Base-by-base conservation (phyloP, 805 yeast species). In the Yamadazyma kitorensis region DNA sequence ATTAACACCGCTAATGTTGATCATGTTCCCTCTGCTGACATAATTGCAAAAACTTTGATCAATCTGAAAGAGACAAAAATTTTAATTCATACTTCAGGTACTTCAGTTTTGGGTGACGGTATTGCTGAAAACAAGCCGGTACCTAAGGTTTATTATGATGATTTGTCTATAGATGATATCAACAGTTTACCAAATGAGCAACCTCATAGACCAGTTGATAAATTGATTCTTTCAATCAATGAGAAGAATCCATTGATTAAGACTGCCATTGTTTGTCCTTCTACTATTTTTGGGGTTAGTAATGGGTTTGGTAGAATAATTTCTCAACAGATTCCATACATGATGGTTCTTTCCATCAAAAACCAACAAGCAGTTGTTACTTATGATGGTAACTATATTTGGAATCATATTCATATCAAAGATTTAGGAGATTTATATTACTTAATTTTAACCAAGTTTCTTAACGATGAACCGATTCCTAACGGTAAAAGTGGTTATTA, bases 11-110 rank as follows among this genome's bases (percentile, higher is more conserved):
- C 61, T 1, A 45, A 51, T 28, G 59, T 48, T 24, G 57, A 52
- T 34, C 57, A 56, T 39, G 48, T 45, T n/a, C 43, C 51, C 4
- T 43, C 53, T 16, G 51, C 48, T 10, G 29, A 48, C 27, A 40
- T 45, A 2, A 37, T 27, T 27, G 16, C 29, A 8, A 13, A 27
- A n/a, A 15, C 29, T 13, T 17, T 27, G 12, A 27, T 27, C 18
- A 14, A 10, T 8, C 29, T 27, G 29, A 27, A 27, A 18, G 9
- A 6, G 9, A 16, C 29, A 4, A 28, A 28, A 18, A 42, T 55
- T 15, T 48, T 60, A 13, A 42, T 64, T 33, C 68, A 63, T 26
- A 62, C 64, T 19, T 57, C 68, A 4, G 69, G 70, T 8, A 54
- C 65, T 3, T 52, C 57, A 2, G 50, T 61, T 19, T 23, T 61